A percentile compares a stretch with the other conserved stretches of the same genome.
These are phyloP conservation scores for Peronospora farinosa DNA, from an alignment of 352 stramenopile species.

Conservation along the genomic window DNA sequence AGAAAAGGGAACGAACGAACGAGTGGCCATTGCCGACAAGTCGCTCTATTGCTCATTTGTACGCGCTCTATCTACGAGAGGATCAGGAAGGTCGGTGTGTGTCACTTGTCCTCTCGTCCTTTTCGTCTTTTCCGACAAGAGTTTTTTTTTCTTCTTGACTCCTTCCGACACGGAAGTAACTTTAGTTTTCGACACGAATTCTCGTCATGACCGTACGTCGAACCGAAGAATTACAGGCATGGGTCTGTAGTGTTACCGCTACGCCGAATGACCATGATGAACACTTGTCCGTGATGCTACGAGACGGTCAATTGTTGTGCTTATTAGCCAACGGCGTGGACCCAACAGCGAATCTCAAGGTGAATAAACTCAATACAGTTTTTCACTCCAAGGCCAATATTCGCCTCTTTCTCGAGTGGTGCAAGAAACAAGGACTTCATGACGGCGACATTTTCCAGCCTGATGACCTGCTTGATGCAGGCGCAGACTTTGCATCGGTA, in stretches of 20 bases:
- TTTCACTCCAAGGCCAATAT: constrained; percentile 87
- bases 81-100: background rate
- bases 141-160: background rate
- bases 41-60: constrained; percentile 15
- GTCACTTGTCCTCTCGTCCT: constrained; percentile 9
- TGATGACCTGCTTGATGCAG: constrained; percentile 68
- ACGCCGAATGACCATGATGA: constrained; percentile 59
- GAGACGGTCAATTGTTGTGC: constrained; percentile 83
- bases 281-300: constrained; percentile 75
- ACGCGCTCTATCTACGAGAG: constrained; percentile 18
- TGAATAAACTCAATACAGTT: constrained; percentile 86
- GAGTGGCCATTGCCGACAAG: constrained; percentile 17
- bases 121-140: constrained; percentile 17
- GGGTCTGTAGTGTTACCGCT: constrained; percentile 77
- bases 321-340: constrained; percentile 80
- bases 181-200: background rate
- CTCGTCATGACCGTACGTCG: constrained; percentile 44
- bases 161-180: background rate
- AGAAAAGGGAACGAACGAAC: background rate
- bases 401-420: constrained; percentile 79
- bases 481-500: constrained; percentile 54
- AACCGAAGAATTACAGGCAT: constrained; percentile 78
- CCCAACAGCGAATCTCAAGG: constrained; percentile 59
- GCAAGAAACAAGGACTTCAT: constrained; percentile 51
- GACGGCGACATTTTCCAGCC: constrained; percentile 73